Evolutionary conservation across 306 rosid genomes (phyloP).

Genomic region (Lupinus albus): DNA sequence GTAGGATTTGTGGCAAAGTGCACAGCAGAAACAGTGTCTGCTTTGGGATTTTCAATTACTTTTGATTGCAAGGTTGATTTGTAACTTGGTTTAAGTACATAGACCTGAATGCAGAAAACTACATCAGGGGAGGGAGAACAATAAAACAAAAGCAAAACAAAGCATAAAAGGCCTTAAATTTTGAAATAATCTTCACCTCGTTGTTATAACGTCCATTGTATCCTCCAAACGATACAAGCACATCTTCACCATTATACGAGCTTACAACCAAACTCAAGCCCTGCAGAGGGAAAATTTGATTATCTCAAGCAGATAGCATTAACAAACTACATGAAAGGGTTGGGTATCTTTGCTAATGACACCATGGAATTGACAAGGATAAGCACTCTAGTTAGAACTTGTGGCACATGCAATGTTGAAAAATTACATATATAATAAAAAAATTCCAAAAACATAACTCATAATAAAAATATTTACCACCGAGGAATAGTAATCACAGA

Average conservation of each 20-base stretch:
- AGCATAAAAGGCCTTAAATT: conserved; percentile 15
- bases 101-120: conserved; percentile 56
- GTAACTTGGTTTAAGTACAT: conserved; percentile 86
- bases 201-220: conserved; percentile 84
- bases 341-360: conserved; percentile 11
- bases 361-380: conserved; percentile 15
- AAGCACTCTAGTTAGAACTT: conserved; percentile 1
- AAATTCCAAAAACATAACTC: conserved; percentile 25
- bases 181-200: conserved; percentile 60
- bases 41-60: conserved; percentile 55
- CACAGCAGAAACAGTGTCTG: conserved; percentile 69
- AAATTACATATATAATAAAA: conserved; percentile 6
- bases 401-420: conserved; percentile 1
- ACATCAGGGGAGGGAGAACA: conserved; percentile 37
- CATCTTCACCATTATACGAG: conserved; percentile 67
- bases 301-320: conserved; percentile 19
- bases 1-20: conserved; percentile 69
- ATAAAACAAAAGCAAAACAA: conserved; percentile 8
- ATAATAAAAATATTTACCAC: conserved; percentile 8
- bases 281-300: conserved; percentile 50
- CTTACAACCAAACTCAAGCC: conserved; percentile 82
- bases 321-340: conserved; percentile 3
- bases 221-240: conserved; percentile 85
- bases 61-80: conserved; percentile 82
- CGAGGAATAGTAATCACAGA: background rate